Percentiles rank a stretch among this genome's conserved stretches.
These are phyloP conservation scores for Tremella fuciformis DNA, from an alignment of 768 basidiomycete species.

Conservation along the genomic window DNA sequence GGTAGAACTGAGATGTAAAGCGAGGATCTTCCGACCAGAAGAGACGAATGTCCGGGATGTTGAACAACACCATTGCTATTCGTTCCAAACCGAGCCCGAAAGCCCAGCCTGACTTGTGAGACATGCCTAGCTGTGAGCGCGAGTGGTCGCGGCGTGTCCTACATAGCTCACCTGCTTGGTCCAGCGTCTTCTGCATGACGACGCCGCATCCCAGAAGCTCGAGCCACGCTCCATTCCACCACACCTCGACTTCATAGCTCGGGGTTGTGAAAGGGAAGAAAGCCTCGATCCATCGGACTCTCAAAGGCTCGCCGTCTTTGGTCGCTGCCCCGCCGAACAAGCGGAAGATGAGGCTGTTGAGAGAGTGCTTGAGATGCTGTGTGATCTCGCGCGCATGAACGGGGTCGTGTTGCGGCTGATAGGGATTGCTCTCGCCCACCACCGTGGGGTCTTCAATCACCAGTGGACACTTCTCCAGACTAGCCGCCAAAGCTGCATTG, in stretches of 20 bases:
- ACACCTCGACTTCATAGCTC: conserved; percentile 96
- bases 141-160: neutral
- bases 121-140: conserved; percentile 58
- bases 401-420: conserved; percentile 74
- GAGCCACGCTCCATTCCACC: conserved; percentile 93
- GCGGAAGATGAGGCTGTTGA: conserved; percentile 78
- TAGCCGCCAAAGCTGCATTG: conserved; percentile 62
- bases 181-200: conserved; percentile 79
- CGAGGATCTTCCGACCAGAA: conserved; percentile 92
- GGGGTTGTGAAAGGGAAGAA: conserved; percentile 98
- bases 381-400: conserved; percentile 68
- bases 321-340: conserved; percentile 68
- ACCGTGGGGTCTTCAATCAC: conserved; percentile 81
- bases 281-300: conserved; percentile 94
- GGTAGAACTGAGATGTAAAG: conserved; percentile 79
- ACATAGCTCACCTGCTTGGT: conserved; percentile 69
- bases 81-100: conserved; percentile 96
- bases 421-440: conserved; percentile 71
- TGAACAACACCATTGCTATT: conserved; percentile 95
- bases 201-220: conserved; percentile 95
- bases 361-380: conserved; percentile 80
- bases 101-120: conserved; percentile 84
- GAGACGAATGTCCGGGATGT: conserved; percentile 93
- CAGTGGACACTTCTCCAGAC: conserved; percentile 71
- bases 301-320: conserved; percentile 66